Evolutionary conservation across 2,329 filamentous ascomycete genomes (phyloP).

Genomic region (Paraconiothyrium brasiliense): DNA sequence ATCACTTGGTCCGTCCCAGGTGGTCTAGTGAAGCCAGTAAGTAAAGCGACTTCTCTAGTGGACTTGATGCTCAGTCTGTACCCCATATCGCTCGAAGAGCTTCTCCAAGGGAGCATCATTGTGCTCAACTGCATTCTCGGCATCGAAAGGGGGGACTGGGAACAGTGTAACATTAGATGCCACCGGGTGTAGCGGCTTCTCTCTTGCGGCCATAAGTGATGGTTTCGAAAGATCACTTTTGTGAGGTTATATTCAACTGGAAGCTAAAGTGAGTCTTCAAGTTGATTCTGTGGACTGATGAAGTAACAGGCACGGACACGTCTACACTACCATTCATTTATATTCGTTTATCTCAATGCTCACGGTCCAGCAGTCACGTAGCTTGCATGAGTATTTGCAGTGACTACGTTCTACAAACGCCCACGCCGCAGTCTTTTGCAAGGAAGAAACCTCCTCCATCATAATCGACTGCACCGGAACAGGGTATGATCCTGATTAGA

Average conservation of each 20-base stretch:
- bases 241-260: not conserved
- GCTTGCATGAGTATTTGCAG: not conserved
- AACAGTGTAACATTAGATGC: not conserved
- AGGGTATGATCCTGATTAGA: not conserved
- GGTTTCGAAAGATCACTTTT: not conserved
- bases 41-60: not conserved
- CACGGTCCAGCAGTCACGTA: not conserved
- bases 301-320: not conserved
- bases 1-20: slow-evolving; percentile 36
- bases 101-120: not conserved
- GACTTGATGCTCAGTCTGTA: not conserved
- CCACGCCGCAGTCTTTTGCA: not conserved
- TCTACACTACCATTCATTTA: not conserved
- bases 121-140: not conserved
- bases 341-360: not conserved
- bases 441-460: not conserved
- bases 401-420: not conserved
- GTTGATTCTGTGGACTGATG: not conserved
- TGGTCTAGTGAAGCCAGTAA: not conserved
- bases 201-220: not conserved
- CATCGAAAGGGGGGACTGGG: not conserved
- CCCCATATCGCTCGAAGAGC: not conserved
- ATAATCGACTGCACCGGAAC: not conserved
- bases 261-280: not conserved
- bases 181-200: not conserved